These are phyloP conservation scores for Vanrija humicola DNA, from an alignment of 1,284 basidiomycete genomes.

Conservation along the genomic window DNA sequence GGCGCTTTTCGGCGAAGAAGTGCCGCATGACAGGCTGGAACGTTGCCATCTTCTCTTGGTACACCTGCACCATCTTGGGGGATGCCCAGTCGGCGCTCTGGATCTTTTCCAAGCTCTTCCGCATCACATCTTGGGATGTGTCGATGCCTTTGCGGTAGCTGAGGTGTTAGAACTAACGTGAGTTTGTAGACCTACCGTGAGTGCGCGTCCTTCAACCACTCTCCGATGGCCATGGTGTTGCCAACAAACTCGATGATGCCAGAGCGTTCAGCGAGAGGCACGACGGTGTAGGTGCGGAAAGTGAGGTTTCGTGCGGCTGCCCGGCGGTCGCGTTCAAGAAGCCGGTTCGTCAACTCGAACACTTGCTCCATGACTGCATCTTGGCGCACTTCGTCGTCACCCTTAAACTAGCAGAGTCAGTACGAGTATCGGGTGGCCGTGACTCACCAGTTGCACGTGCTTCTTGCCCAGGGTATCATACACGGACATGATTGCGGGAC, in stretches of 20 bases:
- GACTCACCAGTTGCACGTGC: slow-evolving; percentile 76
- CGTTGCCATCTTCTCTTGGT: slow-evolving; percentile 55
- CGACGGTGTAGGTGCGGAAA: slow-evolving; percentile 81
- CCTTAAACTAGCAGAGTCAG: slow-evolving; percentile 69
- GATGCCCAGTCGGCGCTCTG: slow-evolving; percentile 41
- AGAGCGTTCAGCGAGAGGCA: slow-evolving; percentile 74
- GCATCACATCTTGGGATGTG: slow-evolving; percentile 19
- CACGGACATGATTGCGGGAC: slow-evolving; percentile 78
- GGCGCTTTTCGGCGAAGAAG: slow-evolving; percentile 86
- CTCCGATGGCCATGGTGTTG: slow-evolving; percentile 66
- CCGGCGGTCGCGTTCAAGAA: slow-evolving; percentile 69
- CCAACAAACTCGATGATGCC: slow-evolving; percentile 90
- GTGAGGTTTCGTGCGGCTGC: slow-evolving; percentile 68
- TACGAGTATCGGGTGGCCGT: too few relatives aligned
- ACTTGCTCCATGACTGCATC: slow-evolving; percentile 99
- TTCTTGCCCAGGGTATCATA: slow-evolving; percentile 62
- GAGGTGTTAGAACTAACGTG: neutral
- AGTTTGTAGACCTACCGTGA: slow-evolving; percentile 50
- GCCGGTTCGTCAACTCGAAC: slow-evolving; percentile 80
- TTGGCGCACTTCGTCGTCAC: slow-evolving; percentile 86
- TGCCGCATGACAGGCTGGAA: slow-evolving; percentile 88
- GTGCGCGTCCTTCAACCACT: slow-evolving; percentile 65
- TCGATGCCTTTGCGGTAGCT: slow-evolving; percentile 36
- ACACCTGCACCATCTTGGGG: slow-evolving; percentile 53
- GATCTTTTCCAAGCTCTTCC: slow-evolving; percentile 21